Evolutionary conservation across 306 rosid genomes (phyloP).

Genomic region (Trifolium repens): DNA sequence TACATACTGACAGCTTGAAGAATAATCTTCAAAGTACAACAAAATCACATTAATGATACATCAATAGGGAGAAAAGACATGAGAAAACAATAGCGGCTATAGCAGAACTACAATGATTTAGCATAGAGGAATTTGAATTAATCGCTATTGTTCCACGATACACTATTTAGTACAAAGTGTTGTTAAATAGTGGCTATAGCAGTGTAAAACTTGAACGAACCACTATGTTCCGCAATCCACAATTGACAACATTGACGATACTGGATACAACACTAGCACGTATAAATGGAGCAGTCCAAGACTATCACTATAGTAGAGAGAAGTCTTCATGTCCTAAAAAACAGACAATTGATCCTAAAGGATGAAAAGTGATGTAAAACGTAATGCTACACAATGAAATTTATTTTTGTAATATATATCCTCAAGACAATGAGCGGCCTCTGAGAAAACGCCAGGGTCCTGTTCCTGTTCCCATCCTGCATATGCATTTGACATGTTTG

Average conservation of each 20-base stretch:
- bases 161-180: background rate
- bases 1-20: constrained; percentile 36
- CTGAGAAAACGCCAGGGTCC: constrained; percentile 94
- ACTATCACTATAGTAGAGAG: constrained; percentile 16
- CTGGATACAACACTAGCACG: constrained; percentile 26
- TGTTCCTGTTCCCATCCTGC: constrained; percentile 95
- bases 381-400: constrained; percentile 18
- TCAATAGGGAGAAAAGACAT: background rate
- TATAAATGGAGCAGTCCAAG: constrained; percentile 28
- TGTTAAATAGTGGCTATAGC: background rate
- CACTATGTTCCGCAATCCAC: background rate
- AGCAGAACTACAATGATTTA: background rate
- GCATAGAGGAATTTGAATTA: background rate
- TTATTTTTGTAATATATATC: background rate
- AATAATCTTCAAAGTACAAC: constrained; percentile 36
- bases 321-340: background rate
- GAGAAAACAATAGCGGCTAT: constrained; percentile 1
- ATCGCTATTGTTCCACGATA: background rate
- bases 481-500: constrained; percentile 6
- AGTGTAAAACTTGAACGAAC: background rate
- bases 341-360: constrained; percentile 27
- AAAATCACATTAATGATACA: constrained; percentile 39
- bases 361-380: constrained; percentile 20
- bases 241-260: constrained; percentile 14
- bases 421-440: constrained; percentile 35